Conservation (phyloP, 164 flowering plant genomes). For the Chloranthus sessilifolius region DNA sequence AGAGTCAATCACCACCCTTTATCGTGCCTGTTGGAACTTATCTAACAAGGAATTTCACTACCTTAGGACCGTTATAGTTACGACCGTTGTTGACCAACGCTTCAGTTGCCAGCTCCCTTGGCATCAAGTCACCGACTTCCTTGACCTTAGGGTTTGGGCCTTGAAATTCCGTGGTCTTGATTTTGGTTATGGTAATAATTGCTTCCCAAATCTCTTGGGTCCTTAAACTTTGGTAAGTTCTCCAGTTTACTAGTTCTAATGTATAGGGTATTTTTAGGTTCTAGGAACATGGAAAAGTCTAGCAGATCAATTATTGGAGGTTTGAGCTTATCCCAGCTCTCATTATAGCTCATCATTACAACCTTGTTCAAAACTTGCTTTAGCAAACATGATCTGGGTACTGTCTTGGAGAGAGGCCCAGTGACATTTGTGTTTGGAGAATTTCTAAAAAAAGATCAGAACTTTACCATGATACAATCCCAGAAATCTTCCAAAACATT, state of each 20-base stretch:
- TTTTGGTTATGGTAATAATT: background rate
- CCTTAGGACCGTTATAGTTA: background rate
- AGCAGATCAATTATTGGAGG: background rate
- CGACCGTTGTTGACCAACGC: background rate
- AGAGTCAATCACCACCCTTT: no score
- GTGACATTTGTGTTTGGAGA: no score
- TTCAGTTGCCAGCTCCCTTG: background rate
- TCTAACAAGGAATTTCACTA: background rate
- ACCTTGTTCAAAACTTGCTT: background rate
- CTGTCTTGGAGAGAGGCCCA: no score
- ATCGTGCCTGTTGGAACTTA: background rate
- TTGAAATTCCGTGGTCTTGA: background rate
- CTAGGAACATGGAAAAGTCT: no score
- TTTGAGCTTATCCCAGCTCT: background rate
- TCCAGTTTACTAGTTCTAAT: no score
- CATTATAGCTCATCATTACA: background rate
- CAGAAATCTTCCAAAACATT: no score
- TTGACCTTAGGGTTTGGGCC: background rate
- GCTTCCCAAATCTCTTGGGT: background rate
- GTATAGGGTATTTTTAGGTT: no score
- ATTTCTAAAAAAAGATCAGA: background rate
- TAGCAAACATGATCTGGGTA: no score
- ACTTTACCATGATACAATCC: no score
- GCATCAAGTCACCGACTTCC: background rate
- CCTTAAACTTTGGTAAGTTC: no score